Evolutionary conservation across 1,284 basidiomycete genomes (phyloP).

Genomic region (Trichosporon ovoides): DNA sequence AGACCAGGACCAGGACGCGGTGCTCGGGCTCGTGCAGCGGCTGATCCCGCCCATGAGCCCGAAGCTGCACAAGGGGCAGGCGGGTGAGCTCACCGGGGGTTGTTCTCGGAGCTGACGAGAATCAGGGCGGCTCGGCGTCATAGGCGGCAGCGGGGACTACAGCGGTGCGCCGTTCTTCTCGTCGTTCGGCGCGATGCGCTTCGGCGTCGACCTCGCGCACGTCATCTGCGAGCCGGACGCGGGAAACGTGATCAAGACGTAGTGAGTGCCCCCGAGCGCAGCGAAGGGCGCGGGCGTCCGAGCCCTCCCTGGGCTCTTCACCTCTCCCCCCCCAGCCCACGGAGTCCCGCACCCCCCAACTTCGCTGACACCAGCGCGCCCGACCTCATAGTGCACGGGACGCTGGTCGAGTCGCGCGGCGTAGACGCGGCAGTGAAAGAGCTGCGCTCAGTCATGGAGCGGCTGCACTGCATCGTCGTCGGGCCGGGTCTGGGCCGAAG

Average conservation of each 20-base stretch:
- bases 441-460: slow-evolving; percentile 64
- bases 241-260: slow-evolving; percentile 87
- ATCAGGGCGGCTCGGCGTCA: slow-evolving; percentile 76
- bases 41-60: slow-evolving; percentile 47
- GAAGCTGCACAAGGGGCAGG: slow-evolving; percentile 91
- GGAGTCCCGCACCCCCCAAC: too few species aligned
- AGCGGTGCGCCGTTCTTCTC: slow-evolving; percentile 95
- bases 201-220: slow-evolving; percentile 90
- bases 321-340: too few species aligned
- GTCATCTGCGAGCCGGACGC: slow-evolving; percentile 92
- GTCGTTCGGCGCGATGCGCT: slow-evolving; percentile 75
- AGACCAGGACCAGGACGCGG: slow-evolving; percentile 37
- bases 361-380: slow-evolving; percentile 48
- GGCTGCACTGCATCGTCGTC: slow-evolving; percentile 86
- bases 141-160: slow-evolving; percentile 91
- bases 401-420: slow-evolving; percentile 54
- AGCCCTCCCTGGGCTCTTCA: too few species aligned
- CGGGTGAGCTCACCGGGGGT: slow-evolving; percentile 55
- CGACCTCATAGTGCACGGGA: slow-evolving; percentile 92
- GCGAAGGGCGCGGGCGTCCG: too few species aligned
- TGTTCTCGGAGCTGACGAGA: background rate
- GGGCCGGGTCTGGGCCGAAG: slow-evolving; percentile 90
- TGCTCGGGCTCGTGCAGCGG: slow-evolving; percentile 38
- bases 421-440: slow-evolving; percentile 46
- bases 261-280: slow-evolving; percentile 51